Evolutionary conservation across 352 stramenopile genomes (phyloP).

Genomic region (Aphanomyces stellatus): DNA sequence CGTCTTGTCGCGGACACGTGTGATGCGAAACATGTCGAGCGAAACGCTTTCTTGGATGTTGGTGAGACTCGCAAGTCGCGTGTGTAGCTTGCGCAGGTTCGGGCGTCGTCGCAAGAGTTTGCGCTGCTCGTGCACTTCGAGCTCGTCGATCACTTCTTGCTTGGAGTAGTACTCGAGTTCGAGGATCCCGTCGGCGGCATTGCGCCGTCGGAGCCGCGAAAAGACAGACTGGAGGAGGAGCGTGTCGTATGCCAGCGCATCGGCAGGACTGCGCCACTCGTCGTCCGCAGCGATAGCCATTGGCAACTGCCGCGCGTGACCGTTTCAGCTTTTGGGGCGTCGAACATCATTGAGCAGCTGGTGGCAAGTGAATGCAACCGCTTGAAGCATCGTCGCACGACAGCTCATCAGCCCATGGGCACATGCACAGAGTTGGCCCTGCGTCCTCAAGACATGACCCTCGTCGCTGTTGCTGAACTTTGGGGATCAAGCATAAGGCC

Average conservation of each 20-base stretch:
- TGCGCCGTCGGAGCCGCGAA: neutral
- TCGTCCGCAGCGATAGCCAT: neutral
- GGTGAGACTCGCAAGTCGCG: constrained; percentile 3
- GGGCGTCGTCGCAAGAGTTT: neutral
- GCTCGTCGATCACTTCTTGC: constrained; percentile 13
- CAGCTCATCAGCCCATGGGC: no score
- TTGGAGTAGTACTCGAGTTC: constrained; percentile 4
- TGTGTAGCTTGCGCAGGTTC: constrained; percentile 14
- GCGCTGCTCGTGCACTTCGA: neutral
- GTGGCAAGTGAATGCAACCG: no score
- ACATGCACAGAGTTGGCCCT: no score
- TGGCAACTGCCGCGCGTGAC: neutral
- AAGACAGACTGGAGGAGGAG: constrained; percentile 3
- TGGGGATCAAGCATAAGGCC: no score
- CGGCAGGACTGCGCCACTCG: neutral
- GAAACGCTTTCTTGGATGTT: constrained; percentile 16
- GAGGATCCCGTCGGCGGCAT: neutral
- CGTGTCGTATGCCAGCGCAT: neutral
- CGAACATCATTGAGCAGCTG: no score
- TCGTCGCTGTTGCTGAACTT: no score
- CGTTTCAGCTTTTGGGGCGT: neutral
- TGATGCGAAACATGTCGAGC: constrained; percentile 1
- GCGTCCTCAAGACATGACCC: no score
- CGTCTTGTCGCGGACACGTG: constrained; percentile 5
- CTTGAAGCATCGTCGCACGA: no score